Percentiles rank a stretch among this genome's conserved stretches.
Evolutionary conservation across 768 basidiomycete species (phyloP).

Genomic region (Leccinum arenicola): DNA sequence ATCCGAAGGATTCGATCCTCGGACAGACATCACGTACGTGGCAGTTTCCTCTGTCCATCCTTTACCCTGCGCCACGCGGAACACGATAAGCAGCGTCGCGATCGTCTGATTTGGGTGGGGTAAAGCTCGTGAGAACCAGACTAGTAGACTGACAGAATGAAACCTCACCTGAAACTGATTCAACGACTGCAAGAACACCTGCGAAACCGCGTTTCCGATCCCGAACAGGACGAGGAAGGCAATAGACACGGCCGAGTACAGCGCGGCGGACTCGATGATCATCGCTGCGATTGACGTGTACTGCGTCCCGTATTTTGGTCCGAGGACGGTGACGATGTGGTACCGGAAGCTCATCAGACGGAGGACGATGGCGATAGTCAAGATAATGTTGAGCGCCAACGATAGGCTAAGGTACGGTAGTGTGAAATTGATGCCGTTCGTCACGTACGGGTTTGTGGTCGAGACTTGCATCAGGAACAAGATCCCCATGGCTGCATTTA

Average conservation of each 20-base stretch:
- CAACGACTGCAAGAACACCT: background rate
- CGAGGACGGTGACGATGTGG: slow-evolving; percentile 12
- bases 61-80: background rate
- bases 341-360: slow-evolving; percentile 27
- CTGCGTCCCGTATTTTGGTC: slow-evolving; percentile 18
- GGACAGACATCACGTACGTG: background rate
- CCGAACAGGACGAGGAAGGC: background rate
- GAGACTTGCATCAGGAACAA: background rate
- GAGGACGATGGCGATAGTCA: slow-evolving; percentile 20
- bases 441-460: background rate
- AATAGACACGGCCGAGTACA: slow-evolving; percentile 17
- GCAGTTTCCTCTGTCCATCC: background rate
- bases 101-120: background rate
- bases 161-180: background rate
- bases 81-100: background rate
- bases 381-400: slow-evolving; percentile 31
- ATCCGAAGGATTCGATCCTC: background rate
- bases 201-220: background rate
- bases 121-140: background rate
- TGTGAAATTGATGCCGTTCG: background rate
- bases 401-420: slow-evolving; percentile 29
- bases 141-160: background rate
- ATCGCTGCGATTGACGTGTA: slow-evolving; percentile 36
- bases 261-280: slow-evolving; percentile 34
- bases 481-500: background rate